phyloP scores from a whole-genome alignment of 1,284 basidiomycete species.

The Cerrena zonata region DNA sequence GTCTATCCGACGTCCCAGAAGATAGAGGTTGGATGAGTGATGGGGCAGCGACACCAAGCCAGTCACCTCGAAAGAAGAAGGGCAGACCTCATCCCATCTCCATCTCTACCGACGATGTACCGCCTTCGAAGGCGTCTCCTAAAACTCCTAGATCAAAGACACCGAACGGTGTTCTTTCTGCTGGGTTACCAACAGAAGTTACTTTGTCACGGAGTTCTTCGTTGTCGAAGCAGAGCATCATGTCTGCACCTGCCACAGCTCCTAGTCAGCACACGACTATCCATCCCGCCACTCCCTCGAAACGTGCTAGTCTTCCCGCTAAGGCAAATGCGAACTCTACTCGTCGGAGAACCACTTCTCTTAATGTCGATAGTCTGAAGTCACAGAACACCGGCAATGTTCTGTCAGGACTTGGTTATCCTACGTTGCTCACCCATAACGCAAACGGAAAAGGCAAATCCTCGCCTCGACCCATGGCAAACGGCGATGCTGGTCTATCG shows the following conservation, averaged over 20 bases:
- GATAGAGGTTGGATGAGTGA: constrained; percentile 29
- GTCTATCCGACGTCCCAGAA: constrained; percentile 2
- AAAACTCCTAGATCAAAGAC: constrained; percentile 5
- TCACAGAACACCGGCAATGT: constrained; percentile 2
- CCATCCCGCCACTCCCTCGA: constrained; percentile 4
- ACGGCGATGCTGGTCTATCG: constrained; percentile 30
- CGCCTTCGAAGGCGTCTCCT: background rate
- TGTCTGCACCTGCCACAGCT: constrained; percentile 18
- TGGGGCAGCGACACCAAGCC: constrained; percentile 16
- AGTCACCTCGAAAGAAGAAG: background rate
- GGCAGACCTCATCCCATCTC: background rate
- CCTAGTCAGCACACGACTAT: constrained; percentile 13
- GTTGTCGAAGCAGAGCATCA: constrained; percentile 24
- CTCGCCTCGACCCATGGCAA: constrained; percentile 9
- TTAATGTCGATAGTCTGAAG: constrained; percentile 5
- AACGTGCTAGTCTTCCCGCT: background rate
- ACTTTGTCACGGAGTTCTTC: constrained; percentile 27
- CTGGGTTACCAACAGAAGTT: constrained; percentile 11
- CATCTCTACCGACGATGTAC: background rate
- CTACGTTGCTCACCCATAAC: background rate
- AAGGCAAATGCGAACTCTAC: background rate
- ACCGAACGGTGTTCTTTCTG: constrained; percentile 6
- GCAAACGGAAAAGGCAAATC: background rate
- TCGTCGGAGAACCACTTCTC: constrained; percentile 9
- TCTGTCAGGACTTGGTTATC: constrained; percentile 2